Percentiles rank a stretch among this genome's conserved stretches.
Evolutionary conservation across 2,329 filamentous ascomycete genomes (phyloP).

Genomic region (Sclerotinia borealis): DNA sequence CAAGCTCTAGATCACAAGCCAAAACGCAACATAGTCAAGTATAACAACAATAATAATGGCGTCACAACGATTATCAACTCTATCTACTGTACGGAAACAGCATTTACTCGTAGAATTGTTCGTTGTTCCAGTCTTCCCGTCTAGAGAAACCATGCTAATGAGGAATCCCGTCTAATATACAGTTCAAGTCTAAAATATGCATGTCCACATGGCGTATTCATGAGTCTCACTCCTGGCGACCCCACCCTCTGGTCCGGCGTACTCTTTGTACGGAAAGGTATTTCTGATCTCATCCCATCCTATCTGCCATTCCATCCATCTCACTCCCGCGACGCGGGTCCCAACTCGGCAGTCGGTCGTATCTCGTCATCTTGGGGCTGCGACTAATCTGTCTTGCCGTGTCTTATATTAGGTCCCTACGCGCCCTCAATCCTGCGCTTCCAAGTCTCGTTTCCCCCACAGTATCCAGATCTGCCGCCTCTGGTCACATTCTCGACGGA

Average conservation of each 20-base stretch:
- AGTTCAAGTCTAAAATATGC: conserved; percentile 76
- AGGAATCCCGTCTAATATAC: not conserved
- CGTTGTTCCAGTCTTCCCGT: not conserved
- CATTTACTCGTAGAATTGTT: conserved; percentile 33
- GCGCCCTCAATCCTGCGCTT: conserved; percentile 82
- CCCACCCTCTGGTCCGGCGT: conserved; percentile 83
- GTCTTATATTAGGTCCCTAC: conserved; percentile 65
- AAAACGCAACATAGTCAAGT: conserved; percentile 7
- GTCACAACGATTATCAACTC: conserved; percentile 20
- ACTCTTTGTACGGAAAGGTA: conserved; percentile 84
- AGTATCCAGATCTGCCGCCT: conserved; percentile 74
- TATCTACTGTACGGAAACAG: conserved; percentile 31
- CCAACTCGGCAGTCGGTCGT: not conserved
- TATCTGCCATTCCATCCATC: not conserved
- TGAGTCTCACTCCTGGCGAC: conserved; percentile 76
- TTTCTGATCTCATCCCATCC: conserved; percentile 15
- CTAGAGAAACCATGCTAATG: not conserved
- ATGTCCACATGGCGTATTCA: conserved; percentile 80
- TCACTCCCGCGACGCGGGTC: not conserved
- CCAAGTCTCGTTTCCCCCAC: conserved; percentile 77
- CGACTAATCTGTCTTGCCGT: not conserved
- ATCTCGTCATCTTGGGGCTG: conserved; percentile 2
- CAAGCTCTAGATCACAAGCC: conserved; percentile 1
- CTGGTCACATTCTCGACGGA: conserved; percentile 85
- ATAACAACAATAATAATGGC: conserved; percentile 19